Evolutionary conservation across 345 rosid genomes (phyloP).

Genomic region (Gossypium anomalum): DNA sequence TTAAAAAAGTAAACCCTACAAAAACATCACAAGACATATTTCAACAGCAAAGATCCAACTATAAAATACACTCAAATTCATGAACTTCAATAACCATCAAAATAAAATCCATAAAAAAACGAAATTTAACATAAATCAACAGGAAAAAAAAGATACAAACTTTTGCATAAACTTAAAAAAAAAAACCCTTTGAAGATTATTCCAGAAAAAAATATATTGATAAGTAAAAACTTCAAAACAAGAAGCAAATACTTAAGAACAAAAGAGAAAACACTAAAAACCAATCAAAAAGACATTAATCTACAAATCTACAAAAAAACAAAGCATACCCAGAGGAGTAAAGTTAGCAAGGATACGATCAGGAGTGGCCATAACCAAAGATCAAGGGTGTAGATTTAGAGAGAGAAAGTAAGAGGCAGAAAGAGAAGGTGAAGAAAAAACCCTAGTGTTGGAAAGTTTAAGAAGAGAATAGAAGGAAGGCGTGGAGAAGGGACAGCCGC

Average conservation of each 20-base stretch:
- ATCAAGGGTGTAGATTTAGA: conserved; percentile 20
- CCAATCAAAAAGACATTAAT: conserved; percentile 4
- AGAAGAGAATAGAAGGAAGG: background rate
- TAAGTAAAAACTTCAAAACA: background rate
- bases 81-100: conserved; percentile 2
- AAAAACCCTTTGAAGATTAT: background rate
- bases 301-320: background rate
- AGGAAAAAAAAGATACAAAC: background rate
- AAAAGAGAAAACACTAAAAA: background rate
- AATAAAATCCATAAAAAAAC: background rate
- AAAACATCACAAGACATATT: background rate
- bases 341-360: conserved; percentile 49
- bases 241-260: background rate
- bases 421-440: conserved; percentile 11
- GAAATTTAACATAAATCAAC: background rate
- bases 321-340: conserved; percentile 45
- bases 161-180: conserved; percentile 4
- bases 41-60: conserved; percentile 1
- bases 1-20: background rate
- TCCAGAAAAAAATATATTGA: background rate
- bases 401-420: conserved; percentile 9
- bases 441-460: conserved; percentile 29
- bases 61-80: background rate
- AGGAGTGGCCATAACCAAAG: conserved; percentile 47
- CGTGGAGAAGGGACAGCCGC: conserved; percentile 44